Evolutionary conservation across 2,329 filamentous ascomycete genomes (phyloP).

Genomic region (Ophiostoma triangulosporum): DNA sequence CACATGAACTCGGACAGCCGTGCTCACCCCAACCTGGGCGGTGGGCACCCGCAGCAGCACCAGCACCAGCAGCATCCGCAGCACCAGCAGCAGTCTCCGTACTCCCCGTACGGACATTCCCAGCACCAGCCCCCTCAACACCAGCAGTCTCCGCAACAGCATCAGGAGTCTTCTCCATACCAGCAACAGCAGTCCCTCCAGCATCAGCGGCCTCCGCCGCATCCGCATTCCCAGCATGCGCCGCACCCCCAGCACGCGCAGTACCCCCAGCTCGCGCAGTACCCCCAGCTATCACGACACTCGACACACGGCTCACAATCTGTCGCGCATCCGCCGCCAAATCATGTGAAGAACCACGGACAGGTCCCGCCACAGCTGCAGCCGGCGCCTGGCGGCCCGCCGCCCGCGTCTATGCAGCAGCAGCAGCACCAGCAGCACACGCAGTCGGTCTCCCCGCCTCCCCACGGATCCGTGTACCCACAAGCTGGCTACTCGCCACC

Average conservation of each 20-base stretch:
- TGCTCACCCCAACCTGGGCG: conserved; percentile 3
- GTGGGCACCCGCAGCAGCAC: background rate
- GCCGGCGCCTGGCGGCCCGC: background rate
- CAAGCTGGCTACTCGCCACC: conserved; percentile 24
- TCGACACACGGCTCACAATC: too few species aligned
- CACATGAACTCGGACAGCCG: conserved; percentile 11
- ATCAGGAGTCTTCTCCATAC: conserved; percentile 17
- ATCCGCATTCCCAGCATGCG: background rate
- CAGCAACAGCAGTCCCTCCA: conserved; percentile 35
- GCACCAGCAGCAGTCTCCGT: conserved; percentile 1
- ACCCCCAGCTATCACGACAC: too few species aligned
- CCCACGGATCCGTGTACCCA: too few species aligned
- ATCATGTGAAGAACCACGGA: conserved; percentile 18
- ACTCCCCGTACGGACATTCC: conserved; percentile 23
- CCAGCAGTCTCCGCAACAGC: too few species aligned
- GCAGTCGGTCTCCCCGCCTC: too few species aligned
- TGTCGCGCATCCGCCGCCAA: conserved; percentile 24
- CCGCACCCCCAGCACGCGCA: conserved; percentile 26
- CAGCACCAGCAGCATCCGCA: background rate
- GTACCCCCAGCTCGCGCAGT: too few species aligned
- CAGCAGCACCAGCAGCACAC: conserved; percentile 23
- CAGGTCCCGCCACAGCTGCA: conserved; percentile 4
- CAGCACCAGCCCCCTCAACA: too few species aligned
- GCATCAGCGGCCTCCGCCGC: too few species aligned
- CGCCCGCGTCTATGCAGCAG: background rate